These are phyloP conservation scores for Porphyrellus sp. DNA, from an alignment of 1,284 basidiomycete genomes.

Conservation along the genomic window DNA sequence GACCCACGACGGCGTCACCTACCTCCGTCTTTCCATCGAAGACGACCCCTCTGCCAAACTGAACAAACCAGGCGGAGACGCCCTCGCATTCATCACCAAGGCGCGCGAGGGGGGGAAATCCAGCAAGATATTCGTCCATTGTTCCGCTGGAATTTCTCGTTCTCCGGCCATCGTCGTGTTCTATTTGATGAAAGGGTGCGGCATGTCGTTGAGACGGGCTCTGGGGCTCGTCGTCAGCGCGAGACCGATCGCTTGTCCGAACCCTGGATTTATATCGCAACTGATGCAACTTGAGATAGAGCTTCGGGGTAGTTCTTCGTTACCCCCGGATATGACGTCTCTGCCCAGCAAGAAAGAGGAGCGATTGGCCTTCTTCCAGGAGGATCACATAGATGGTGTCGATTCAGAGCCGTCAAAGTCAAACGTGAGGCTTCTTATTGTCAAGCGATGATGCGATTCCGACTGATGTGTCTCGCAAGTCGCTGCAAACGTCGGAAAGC, in stretches of 20 bases:
- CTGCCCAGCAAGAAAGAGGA: constrained; percentile 11
- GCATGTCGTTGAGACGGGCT: constrained; percentile 9
- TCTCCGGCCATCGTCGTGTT: constrained; percentile 9
- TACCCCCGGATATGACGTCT: not conserved
- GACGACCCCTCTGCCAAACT: constrained; percentile 14
- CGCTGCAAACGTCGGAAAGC: not conserved
- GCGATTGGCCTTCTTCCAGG: constrained; percentile 4
- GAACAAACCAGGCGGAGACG: not conserved
- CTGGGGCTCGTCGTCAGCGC: constrained; percentile 4
- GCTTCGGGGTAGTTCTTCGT: not conserved
- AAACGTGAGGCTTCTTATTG: not conserved
- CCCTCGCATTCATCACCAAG: constrained; percentile 4
- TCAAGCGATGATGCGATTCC: not conserved
- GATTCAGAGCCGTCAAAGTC: not conserved
- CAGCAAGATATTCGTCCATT: constrained; percentile 11
- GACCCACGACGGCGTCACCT: constrained; percentile 1
- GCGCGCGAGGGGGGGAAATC: not conserved
- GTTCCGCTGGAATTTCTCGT: constrained; percentile 14
- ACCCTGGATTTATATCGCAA: constrained; percentile 9
- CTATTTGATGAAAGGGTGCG: constrained; percentile 8
- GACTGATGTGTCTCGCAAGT: not conserved
- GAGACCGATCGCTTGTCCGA: constrained; percentile 9
- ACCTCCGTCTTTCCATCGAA: constrained; percentile 14
- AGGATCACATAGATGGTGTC: not conserved
- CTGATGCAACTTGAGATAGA: not conserved